Conservation (phyloP, 176 grass and related monocot genomes). For the Paspalum vaginatum region DNA sequence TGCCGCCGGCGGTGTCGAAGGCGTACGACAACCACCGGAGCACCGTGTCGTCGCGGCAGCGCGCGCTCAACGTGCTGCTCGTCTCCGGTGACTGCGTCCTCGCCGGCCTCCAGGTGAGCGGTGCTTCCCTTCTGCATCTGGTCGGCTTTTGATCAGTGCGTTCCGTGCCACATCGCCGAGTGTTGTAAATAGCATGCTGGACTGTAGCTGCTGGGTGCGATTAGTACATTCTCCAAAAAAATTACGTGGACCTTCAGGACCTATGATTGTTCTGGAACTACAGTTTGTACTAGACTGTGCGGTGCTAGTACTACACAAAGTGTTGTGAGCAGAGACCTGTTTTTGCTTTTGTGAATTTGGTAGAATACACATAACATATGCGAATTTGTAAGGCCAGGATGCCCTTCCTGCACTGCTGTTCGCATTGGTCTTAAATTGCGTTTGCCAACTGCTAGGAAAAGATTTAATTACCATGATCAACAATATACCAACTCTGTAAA, state of each 20-base stretch:
- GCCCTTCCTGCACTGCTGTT: background rate
- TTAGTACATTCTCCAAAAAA: background rate
- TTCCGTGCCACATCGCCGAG: background rate
- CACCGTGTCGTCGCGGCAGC: constrained; percentile 66
- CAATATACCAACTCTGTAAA: background rate
- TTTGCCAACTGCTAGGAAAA: constrained; percentile 1
- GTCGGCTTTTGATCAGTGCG: constrained; percentile 32
- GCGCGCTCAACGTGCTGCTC: constrained; percentile 77
- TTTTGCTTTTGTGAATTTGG: background rate
- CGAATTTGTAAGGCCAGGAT: background rate
- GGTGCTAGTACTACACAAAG: constrained; percentile 3
- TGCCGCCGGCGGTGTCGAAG: constrained; percentile 63
- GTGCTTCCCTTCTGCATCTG: constrained; percentile 19
- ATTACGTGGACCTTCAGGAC: constrained; percentile 4
- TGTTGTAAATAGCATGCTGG: background rate
- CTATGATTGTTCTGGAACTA: background rate
- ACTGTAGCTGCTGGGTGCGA: background rate
- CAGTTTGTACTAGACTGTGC: background rate
- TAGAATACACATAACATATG: background rate
- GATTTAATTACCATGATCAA: constrained; percentile 12
- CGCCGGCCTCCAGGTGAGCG: constrained; percentile 77
- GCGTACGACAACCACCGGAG: constrained; percentile 76
- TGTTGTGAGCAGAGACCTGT: background rate
- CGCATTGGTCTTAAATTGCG: constrained; percentile 3
- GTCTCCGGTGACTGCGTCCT: constrained; percentile 87